These are phyloP conservation scores for Pilobolus umbonatus DNA, from an alignment of 192 early-diverging fungal genomes.

Conservation along the genomic window DNA sequence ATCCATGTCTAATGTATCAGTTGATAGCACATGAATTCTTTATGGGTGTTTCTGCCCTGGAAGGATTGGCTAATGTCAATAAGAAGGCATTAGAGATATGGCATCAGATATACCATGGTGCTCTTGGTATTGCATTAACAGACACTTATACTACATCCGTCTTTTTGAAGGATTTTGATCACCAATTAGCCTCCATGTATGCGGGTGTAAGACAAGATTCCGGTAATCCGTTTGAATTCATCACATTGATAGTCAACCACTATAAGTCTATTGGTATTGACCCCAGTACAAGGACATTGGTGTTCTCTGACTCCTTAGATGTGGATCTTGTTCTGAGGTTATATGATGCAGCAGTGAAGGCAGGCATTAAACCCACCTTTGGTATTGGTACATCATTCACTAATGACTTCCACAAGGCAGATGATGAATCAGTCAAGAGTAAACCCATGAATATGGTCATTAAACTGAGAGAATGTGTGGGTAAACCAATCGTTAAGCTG, in stretches of 20 bases:
- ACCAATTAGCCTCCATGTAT: slow-evolving; percentile 44
- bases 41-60: slow-evolving; percentile 68
- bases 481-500: slow-evolving; percentile 60
- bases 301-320: slow-evolving; percentile 69
- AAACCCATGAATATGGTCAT: slow-evolving; percentile 71
- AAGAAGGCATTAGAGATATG: slow-evolving; percentile 54
- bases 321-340: slow-evolving; percentile 46
- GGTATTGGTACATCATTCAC: slow-evolving; percentile 76
- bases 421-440: slow-evolving; percentile 29
- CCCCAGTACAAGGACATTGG: slow-evolving; percentile 53
- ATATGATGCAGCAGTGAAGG: slow-evolving; percentile 37
- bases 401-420: slow-evolving; percentile 54
- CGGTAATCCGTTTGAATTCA: slow-evolving; percentile 60
- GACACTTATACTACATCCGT: slow-evolving; percentile 66
- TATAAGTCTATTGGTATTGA: slow-evolving; percentile 55
- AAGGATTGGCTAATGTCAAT: slow-evolving; percentile 57
- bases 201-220: slow-evolving; percentile 69
- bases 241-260: slow-evolving; percentile 50
- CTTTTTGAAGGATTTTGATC: slow-evolving; percentile 61
- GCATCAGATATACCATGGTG: slow-evolving; percentile 49
- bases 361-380: slow-evolving; percentile 52
- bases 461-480: slow-evolving; percentile 58
- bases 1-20: no score
- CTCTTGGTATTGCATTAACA: slow-evolving; percentile 61
- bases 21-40: slow-evolving; percentile 69